Evolutionary conservation across 495 filamentous ascomycete genomes (phyloP).

Genomic region (Usnea hakonensis): DNA sequence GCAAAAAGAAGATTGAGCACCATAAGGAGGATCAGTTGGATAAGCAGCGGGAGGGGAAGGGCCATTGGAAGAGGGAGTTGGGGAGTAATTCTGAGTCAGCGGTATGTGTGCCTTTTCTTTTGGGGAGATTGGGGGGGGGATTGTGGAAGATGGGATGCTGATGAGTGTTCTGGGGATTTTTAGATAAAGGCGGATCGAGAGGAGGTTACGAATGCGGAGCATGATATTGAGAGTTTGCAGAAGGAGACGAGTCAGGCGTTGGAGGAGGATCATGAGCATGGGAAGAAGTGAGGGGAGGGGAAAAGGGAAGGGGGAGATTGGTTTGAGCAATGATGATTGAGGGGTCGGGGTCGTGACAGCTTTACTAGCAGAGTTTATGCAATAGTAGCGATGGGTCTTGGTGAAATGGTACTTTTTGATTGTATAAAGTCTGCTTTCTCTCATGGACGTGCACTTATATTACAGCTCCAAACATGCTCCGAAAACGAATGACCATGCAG

Average conservation of each 20-base stretch:
- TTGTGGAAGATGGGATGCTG: not conserved
- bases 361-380: not conserved
- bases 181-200: conserved; percentile 60
- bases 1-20: conserved; percentile 47
- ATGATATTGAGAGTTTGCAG: conserved; percentile 46
- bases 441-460: not conserved
- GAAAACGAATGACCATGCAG: not conserved
- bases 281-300: conserved; percentile 11
- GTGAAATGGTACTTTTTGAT: not conserved
- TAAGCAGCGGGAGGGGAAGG: conserved; percentile 66
- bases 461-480: not conserved
- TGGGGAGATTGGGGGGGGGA: not conserved
- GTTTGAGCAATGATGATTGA: not conserved
- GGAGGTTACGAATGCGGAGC: conserved; percentile 38
- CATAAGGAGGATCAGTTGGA: conserved; percentile 66
- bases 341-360: not conserved
- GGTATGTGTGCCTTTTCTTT: conserved; percentile 36
- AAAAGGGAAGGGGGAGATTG: not conserved
- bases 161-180: not conserved
- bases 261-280: conserved; percentile 19
- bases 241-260: conserved; percentile 34
- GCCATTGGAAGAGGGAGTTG: conserved; percentile 72
- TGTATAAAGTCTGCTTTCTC: not conserved
- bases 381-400: not conserved
- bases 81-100: conserved; percentile 74